Conservation (phyloP, 768 basidiomycete genomes). For the Suillus subaureus region DNA sequence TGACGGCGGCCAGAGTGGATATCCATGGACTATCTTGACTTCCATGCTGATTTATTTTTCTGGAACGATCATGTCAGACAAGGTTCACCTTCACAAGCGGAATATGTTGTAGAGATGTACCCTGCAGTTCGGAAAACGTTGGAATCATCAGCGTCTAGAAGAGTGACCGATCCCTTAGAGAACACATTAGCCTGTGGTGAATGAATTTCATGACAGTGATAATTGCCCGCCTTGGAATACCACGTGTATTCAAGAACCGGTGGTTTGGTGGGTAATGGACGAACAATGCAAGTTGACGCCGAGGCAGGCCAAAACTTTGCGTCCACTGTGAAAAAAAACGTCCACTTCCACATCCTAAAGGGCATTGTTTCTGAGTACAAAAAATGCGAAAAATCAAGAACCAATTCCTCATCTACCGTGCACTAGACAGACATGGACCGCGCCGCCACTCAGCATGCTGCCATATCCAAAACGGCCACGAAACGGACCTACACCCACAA, state of each 20-base stretch:
- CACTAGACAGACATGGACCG: constrained; percentile 18
- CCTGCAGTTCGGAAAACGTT: neutral
- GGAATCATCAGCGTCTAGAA: neutral
- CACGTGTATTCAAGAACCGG: neutral
- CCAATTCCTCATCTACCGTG: neutral
- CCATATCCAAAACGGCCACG: constrained; percentile 2
- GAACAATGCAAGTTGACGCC: neutral
- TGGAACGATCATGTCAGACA: constrained; percentile 1
- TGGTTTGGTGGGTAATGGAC: neutral
- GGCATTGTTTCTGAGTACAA: constrained; percentile 1
- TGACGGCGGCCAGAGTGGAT: neutral
- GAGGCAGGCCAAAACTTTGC: neutral
- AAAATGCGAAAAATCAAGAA: neutral
- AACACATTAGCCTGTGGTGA: neutral
- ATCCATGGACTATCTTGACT: neutral
- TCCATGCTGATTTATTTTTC: neutral
- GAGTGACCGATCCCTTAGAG: constrained; percentile 1
- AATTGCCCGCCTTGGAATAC: neutral
- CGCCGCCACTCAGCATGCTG: constrained; percentile 7
- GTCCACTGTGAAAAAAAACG: neutral
- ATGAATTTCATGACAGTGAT: neutral
- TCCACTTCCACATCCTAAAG: neutral
- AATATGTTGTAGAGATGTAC: neutral
- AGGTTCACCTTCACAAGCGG: neutral
- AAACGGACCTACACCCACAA: constrained; percentile 1